A percentile compares a stretch with the other conserved stretches of the same genome.
Conservation (phyloP, 2,329 filamentous ascomycete genomes). For the Chalaropsis ovoidea region DNA sequence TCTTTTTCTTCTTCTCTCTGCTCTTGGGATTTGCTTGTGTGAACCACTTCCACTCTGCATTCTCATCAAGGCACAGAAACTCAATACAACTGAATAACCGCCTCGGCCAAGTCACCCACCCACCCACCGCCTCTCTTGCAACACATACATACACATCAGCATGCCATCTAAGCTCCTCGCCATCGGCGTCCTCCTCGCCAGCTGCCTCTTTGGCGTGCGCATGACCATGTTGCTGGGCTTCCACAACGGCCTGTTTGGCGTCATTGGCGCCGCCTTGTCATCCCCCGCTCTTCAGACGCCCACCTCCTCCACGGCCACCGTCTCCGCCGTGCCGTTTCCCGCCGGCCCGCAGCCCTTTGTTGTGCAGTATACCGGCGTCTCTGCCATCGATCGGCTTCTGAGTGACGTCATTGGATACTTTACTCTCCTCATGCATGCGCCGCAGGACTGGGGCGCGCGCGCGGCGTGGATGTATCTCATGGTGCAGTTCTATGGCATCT, state of each 20-base stretch:
- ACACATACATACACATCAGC: background rate
- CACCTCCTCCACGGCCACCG: background rate
- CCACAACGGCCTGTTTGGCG: constrained; percentile 18
- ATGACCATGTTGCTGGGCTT: constrained; percentile 14
- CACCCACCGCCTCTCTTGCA: too few species aligned
- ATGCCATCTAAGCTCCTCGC: constrained; percentile 13
- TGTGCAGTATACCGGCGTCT: background rate
- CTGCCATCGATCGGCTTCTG: constrained; percentile 15
- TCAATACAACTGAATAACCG: too few species aligned
- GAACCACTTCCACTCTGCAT: too few species aligned
- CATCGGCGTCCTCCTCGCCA: background rate
- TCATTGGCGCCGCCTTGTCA: constrained; percentile 3
- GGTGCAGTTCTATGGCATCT: constrained; percentile 20
- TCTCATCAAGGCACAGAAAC: too few species aligned
- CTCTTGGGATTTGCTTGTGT: too few species aligned
- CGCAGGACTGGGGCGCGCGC: background rate
- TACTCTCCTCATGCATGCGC: constrained; percentile 14
- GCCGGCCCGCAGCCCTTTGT: constrained; percentile 18
- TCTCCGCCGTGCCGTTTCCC: background rate
- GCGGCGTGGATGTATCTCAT: constrained; percentile 12
- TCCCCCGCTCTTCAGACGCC: background rate
- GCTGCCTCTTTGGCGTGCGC: background rate
- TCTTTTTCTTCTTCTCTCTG: too few species aligned
- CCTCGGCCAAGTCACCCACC: too few species aligned
- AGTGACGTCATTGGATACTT: constrained; percentile 18